Conservation (phyloP, 805 yeast species). For the Kodamaea neixiangensis region DNA sequence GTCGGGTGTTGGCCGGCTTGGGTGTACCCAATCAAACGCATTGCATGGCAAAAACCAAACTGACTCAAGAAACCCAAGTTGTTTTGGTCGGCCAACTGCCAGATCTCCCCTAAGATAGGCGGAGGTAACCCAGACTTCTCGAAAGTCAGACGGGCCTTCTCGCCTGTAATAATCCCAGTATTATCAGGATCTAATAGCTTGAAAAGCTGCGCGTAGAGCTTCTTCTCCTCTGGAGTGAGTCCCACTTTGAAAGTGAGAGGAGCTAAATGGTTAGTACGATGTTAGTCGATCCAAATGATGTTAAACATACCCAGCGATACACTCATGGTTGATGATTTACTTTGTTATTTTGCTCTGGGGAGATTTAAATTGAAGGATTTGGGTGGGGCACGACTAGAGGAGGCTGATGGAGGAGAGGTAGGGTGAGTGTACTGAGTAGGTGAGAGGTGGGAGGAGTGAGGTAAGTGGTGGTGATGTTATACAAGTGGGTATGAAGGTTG, state of each 20-base stretch:
- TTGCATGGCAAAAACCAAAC: constrained; percentile 78
- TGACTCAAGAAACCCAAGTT: constrained; percentile 83
- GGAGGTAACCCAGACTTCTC: constrained; percentile 86
- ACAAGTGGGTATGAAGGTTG: no score
- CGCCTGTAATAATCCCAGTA: constrained; percentile 85
- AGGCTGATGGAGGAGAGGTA: no score
- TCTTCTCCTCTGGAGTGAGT: constrained; percentile 75
- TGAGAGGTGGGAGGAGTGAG: no score
- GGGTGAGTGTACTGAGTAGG: no score
- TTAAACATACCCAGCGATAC: constrained; percentile 27
- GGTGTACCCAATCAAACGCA: constrained; percentile 86
- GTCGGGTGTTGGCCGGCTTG: constrained; percentile 68
- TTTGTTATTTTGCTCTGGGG: background rate
- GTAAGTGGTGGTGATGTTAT: no score
- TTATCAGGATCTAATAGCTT: constrained; percentile 75
- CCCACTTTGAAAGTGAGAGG: constrained; percentile 44
- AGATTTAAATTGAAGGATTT: constrained; percentile 1
- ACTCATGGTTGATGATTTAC: constrained; percentile 20
- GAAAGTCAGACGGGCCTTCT: constrained; percentile 75
- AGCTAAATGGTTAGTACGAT: background rate
- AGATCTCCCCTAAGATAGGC: constrained; percentile 77
- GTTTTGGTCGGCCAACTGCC: constrained; percentile 92
- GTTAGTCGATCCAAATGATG: background rate
- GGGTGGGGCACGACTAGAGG: constrained; percentile 7
- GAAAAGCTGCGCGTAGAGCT: constrained; percentile 73